phyloP scores from a whole-genome alignment of 805 yeast genomes.

The Starmerella asiatica region DNA sequence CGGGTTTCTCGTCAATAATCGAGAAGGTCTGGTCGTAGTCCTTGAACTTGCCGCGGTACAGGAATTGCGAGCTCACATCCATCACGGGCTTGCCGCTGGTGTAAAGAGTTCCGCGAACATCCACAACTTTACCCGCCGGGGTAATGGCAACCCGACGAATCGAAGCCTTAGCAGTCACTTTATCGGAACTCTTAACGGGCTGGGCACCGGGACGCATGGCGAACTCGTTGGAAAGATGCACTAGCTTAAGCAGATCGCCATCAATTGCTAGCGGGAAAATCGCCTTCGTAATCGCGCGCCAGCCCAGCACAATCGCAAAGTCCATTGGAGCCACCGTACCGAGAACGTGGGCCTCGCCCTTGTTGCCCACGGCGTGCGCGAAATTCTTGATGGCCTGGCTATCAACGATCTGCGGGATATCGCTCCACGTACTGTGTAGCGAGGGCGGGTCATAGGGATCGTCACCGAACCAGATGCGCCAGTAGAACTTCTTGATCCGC shows the following conservation, averaged over 20 bases:
- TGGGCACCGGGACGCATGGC: constrained; percentile 83
- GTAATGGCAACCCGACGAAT: constrained; percentile 82
- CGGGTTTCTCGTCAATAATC: constrained; percentile 75
- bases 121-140: constrained; percentile 88
- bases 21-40: constrained; percentile 90
- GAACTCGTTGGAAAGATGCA: constrained; percentile 90
- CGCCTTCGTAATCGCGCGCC: constrained; percentile 97
- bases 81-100: constrained; percentile 63
- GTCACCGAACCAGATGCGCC: constrained; percentile 89
- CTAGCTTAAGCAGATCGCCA: constrained; percentile 88
- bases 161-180: constrained; percentile 67
- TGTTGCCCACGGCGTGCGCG: constrained; percentile 94
- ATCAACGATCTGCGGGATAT: constrained; percentile 49
- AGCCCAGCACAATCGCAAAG: constrained; percentile 94
- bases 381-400: constrained; percentile 75
- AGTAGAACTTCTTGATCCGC: constrained; percentile 89
- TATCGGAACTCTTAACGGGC: constrained; percentile 79
- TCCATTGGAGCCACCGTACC: constrained; percentile 91
- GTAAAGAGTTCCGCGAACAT: constrained; percentile 73
- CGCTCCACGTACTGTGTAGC: constrained; percentile 53
- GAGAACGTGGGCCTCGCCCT: constrained; percentile 87
- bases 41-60: constrained; percentile 82
- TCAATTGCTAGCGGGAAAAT: constrained; percentile 93
- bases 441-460: constrained; percentile 42
- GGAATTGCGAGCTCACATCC: constrained; percentile 90